Percentiles rank a stretch among this genome's conserved stretches.
Evolutionary conservation across 164 flowering plant genomes (phyloP).

Genomic region (Vitis rotundifolia): DNA sequence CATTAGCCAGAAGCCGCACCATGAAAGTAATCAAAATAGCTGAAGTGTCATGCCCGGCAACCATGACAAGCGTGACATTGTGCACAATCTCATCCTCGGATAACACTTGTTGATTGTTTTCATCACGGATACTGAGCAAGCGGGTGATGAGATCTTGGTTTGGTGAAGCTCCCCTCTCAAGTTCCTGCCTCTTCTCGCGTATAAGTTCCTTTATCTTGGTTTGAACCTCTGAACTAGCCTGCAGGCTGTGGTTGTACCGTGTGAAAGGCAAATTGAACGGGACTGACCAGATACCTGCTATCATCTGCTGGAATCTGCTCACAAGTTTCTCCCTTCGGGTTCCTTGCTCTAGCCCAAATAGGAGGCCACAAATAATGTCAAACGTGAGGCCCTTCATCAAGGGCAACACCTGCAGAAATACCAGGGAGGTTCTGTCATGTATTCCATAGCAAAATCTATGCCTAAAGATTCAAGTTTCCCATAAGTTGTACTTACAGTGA

Average conservation of each 20-base stretch:
- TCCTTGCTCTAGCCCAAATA: constrained; percentile 54
- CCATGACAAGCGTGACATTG: constrained; percentile 53
- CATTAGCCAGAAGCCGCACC: constrained; percentile 36
- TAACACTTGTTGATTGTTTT: constrained; percentile 16
- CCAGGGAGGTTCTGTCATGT: too few species aligned
- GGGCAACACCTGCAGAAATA: constrained; percentile 45
- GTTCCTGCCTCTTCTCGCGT: constrained; percentile 36
- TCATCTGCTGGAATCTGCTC: constrained; percentile 38
- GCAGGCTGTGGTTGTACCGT: constrained; percentile 49
- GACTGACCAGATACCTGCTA: constrained; percentile 58
- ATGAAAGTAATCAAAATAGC: constrained; percentile 52
- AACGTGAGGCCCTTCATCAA: constrained; percentile 67
- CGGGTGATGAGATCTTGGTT: constrained; percentile 56
- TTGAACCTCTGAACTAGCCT: constrained; percentile 40
- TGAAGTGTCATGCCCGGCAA: constrained; percentile 65
- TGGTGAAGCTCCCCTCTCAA: constrained; percentile 33
- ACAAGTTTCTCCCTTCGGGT: constrained; percentile 35
- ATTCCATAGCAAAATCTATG: too few species aligned
- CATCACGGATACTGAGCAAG: constrained; percentile 39
- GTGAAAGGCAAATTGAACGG: constrained; percentile 76
- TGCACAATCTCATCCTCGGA: constrained; percentile 58
- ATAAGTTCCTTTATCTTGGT: constrained; percentile 33
- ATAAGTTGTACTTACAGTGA: constrained; percentile 1
- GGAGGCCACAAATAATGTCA: constrained; percentile 57
- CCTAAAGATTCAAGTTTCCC: too few species aligned